Evolutionary conservation across 1,139 yeast genomes (phyloP), one percentile per base, ranked within the genome.

Genomic region (Blastobotrys elegans): DNA sequence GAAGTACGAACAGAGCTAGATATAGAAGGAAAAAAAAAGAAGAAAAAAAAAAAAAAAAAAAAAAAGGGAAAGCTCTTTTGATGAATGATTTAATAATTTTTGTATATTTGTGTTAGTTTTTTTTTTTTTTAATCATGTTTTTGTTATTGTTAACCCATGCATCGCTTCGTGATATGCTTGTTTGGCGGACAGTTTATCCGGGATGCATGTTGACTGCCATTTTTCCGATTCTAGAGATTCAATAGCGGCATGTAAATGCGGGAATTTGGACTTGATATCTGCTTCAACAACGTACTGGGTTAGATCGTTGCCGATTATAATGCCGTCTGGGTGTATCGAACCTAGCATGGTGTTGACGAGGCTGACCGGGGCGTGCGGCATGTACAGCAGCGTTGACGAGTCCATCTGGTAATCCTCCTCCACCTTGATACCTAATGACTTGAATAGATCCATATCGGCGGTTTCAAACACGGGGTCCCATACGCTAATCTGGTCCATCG

Each of bases 361-460:
- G 5, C 68, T 71, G 36, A 83, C 65, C 0, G 89, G 87, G 0
- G 90, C 90, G 65, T 86, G 95, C 0, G 94, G 94, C 48, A 85
- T 70, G 57, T 78, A 85, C 55, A 69, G 79, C 1, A 83, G 61
- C 0, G 70, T 65, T 3, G 16, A 10, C 4, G 26, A 2, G 4
- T 34, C 34, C 13, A 11, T n/a, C 2, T n/a, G 13, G 32, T 34
- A 14, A 13, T 17, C 53, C 30, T 56, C 63, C 24, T 44, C 59
- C 27, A 62, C 63, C 21, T 40, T 49, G 58, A 62, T 65, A 48
- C 52, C 65, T 54, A 33, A 71, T 54, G 43, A 41, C 1, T 46
- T 43, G 31, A 70, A 51, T 4, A 68, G 44, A 4, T 58, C 57
- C 13, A 43, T 44, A 54, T 85, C 94, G 13, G 63, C 55, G 0